Evolutionary conservation across 768 basidiomycete genomes (phyloP), one percentile per base, ranked within the genome.

Genomic region (Termitomyces heimii): DNA sequence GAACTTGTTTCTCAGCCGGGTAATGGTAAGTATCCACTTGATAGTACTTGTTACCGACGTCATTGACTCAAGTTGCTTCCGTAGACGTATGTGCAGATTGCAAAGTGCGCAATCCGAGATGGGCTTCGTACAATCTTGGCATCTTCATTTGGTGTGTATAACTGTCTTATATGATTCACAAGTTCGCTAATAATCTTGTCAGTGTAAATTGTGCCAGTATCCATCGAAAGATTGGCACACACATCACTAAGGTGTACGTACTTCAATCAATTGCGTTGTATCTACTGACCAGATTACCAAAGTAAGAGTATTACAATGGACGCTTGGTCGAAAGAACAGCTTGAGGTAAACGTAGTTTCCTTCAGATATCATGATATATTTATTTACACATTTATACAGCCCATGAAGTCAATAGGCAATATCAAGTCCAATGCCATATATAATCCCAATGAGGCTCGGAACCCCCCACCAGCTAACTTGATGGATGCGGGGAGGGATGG

Each of bases 141-240:
- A 89, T 94, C 58, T 94, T 94, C 66, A 79, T 94, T 24, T 95
- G 92, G 89, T 89, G 66, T 75, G 68, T 46, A n/a, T 12, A 5
- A 7, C 16, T 31, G 22, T 47, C 10, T 16, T 46, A 13, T 14
- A 35, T n/a, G n/a, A 10, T 2, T 5, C 5, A 26, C 1, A 4
- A 16, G 0, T 26, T 37, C 7, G 32, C 26, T 62, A 43, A 48
- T 48, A 40, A 45, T 42, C 46, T 54, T 59, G 35, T 5, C 59
- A 94, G 94, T 65, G 78, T 93, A 43, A 83, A 82, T 63, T 98
- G 95, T 68, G 95, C 95, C 16, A 88, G 89, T 57, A 84, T 96
- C 51, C 95, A 98, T 74, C 82, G 95, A 53, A 96, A 95, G 76
- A 86, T 98, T 57, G 95, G 95, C 2, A 95, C 92, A 5, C 95